Base-by-base conservation (phyloP, 306 rosid species). In the Malus asiatica region DNA sequence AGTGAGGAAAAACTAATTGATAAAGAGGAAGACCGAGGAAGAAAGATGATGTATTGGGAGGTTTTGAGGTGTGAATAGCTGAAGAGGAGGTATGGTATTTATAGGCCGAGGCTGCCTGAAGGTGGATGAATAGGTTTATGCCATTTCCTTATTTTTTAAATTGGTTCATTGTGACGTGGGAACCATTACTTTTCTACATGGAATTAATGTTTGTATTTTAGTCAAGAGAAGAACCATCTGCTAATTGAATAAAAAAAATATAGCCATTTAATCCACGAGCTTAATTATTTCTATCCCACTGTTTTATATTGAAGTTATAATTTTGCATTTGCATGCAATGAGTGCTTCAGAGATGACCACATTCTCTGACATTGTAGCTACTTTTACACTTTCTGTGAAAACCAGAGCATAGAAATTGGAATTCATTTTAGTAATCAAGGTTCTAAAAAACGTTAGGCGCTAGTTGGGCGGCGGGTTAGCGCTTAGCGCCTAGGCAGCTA, bases 61-160 rank as follows among this genome's bases (percentile, higher is more conserved):
- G 55, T 20, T 29, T 81, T 25, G 84, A 77, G 11, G 59, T 44
- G 83, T 80, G 77, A 58, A 58, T 66, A 22, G 38, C 8, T 23
- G 76, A 38, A 14, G 53, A 72, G 38, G 12, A 23, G 18, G 53
- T 1, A 8, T 2, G 67, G 66, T 38, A 58, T 72, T 35, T 58
- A 58, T 72, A 72, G 65, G 53, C 6, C 5, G 19, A 46, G 62
- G 2, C 25, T 14, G 11, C 10, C 53, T 8, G 27, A 57, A 58
- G 29, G 53, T 46, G 11, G 35, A 60, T 25, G 35, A 60, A 57
- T 11, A 30, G 27, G 11, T 11, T 40, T 8, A 29, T 18, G 8
- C 25, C 30, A 29, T 42, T 30, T 29, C 11, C 19, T 29, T 40
- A 8, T 40, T 40, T 1, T 38, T 46, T 46, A 13, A 32, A 32